Base-by-base conservation (phyloP, 306 rosid species). In the Albizia julibrissin region DNA sequence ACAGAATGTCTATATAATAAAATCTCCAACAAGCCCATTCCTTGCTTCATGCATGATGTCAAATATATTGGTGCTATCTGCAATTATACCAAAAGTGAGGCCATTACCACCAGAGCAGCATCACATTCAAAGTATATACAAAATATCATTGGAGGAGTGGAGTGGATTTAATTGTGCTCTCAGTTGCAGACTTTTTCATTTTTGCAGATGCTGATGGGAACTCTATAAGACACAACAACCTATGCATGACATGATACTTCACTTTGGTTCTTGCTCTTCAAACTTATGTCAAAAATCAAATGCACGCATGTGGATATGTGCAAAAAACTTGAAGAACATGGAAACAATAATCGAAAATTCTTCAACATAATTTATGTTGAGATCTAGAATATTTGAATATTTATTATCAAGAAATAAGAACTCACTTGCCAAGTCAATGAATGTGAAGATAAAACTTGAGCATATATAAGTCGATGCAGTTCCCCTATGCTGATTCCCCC, bases 1-100 rank as follows among this genome's bases (percentile, higher is more conserved):
- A 87, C 91, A 71, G 98, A 87, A 88, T 93, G 96, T 86, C 88
- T 90, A 78, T 79, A 87, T 85, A 95, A 81, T 58, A 92, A 83
- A 79, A 89, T 90, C 89, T 92, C 99, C 86, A 95, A 69, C 88
- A 92, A 87, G 72, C 94, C 90, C 89, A 92, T 87, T 84, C 99
- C 99, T 86, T 93, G 99, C 87, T 93, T 95, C 91, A 85, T 81
- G 91, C 98, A 95, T 3, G 99, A 93, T n/a, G 92, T 79, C 88
- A 93, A 87, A 89, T 95, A 95, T 79, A 95, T 89, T 66, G 99
- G 99, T 91, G 99, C 97, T 85, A 95, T 89, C 99, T 95, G 91
- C 70, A 85, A 82, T 85, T 80, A 82, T 24, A 26, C 39, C 58
- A 72, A 72, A 43, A 33, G 76, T 72, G 47, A 83, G 81, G 77